These are phyloP conservation scores for Yarrowia sp. DNA, from an alignment of 805 yeast species.

Conservation along the genomic window DNA sequence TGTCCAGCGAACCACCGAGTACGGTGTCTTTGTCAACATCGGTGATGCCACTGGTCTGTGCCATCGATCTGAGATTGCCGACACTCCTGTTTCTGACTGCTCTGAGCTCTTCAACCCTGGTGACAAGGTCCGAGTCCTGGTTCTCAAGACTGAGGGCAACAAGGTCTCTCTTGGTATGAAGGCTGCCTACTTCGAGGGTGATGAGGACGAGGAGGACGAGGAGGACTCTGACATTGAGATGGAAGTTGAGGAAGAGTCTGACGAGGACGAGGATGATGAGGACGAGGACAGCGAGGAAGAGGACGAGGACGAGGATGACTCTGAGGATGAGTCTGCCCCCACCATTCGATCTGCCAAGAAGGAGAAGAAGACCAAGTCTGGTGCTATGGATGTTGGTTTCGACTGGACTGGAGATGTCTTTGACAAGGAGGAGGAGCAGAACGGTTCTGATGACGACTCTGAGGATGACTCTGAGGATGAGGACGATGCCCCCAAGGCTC, in stretches of 20 bases:
- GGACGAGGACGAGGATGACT: slow-evolving; percentile 49
- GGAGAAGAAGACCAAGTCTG: slow-evolving; percentile 54
- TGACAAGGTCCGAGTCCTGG: slow-evolving; percentile 86
- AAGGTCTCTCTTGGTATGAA: slow-evolving; percentile 91
- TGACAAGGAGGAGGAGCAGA: slow-evolving; percentile 58
- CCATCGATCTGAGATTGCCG: slow-evolving; percentile 82
- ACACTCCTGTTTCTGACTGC: slow-evolving; percentile 61
- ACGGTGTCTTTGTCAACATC: slow-evolving; percentile 87
- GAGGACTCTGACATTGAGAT: slow-evolving; percentile 44
- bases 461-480: slow-evolving; percentile 66
- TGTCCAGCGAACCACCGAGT: slow-evolving; percentile 78
- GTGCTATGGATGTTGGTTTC: slow-evolving; percentile 73
- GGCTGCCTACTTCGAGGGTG: slow-evolving; percentile 77
- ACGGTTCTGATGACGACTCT: slow-evolving; percentile 56
- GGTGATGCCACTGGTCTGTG: slow-evolving; percentile 82
- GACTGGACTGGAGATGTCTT: slow-evolving; percentile 95
- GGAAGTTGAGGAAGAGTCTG: slow-evolving; percentile 44
- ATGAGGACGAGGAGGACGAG: slow-evolving; percentile 49
- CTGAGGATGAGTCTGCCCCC: slow-evolving; percentile 49
- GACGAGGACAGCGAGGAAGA: slow-evolving; percentile 49
- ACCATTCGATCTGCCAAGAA: slow-evolving; percentile 41
- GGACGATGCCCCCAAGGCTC: slow-evolving; percentile 49
- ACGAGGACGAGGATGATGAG: slow-evolving; percentile 44
- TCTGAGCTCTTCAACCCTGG: slow-evolving; percentile 80
- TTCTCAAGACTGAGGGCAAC: slow-evolving; percentile 64